Base-by-base conservation (phyloP, 176 grass and related monocot genomes). In the Oryza longistaminata region DNA sequence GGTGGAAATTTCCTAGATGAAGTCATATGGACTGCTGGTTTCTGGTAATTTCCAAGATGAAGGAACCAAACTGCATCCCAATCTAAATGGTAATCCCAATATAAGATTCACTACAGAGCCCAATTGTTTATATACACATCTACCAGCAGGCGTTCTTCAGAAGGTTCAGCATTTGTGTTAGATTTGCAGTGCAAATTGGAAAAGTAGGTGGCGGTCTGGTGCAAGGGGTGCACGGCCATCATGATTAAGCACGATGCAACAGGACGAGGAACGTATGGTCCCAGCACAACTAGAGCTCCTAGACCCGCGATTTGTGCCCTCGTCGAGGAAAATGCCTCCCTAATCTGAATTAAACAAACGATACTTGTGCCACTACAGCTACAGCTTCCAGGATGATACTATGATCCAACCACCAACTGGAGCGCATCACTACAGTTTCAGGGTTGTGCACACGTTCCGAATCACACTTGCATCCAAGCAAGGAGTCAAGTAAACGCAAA, bases 201-300 rank as follows among this genome's bases (percentile, higher is more conserved):
- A 90, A 55, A 33, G 64, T 22, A 8, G 70, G 52, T 66, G 13
- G 49, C 33, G 6, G 75, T 37, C 79, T 81, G 60, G 70, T 43
- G 24, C 21, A 35, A 29, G 68, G 55, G 85, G 84, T 8, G 14
- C 68, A 68, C 24, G 9, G 60, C 9, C 74, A 74, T 31, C 68
- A 62, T 72, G 62, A 73, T 22, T 19, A 14, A 26, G 44, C 64
- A n/a, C 24, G 17, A 70, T 17, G 80, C 61, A 87, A 83, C 80
- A 83, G 17, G 53, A 79, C 10, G 39, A 50, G 35, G n/a, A 82
- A 62, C 79, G 13, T 74, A 82, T 26, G 44, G 46, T 86, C 66
- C 13, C n/a, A 24, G 62, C 55, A 10, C 62, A 48, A 62, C 44
- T 64, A 77, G 77, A 40, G 31, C 76, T 24, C 5, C 53, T 58